Evolutionary conservation across 2,329 filamentous ascomycete genomes (phyloP), one percentile per base, ranked within the genome.

Genomic region (Aureobasidium sp.): DNA sequence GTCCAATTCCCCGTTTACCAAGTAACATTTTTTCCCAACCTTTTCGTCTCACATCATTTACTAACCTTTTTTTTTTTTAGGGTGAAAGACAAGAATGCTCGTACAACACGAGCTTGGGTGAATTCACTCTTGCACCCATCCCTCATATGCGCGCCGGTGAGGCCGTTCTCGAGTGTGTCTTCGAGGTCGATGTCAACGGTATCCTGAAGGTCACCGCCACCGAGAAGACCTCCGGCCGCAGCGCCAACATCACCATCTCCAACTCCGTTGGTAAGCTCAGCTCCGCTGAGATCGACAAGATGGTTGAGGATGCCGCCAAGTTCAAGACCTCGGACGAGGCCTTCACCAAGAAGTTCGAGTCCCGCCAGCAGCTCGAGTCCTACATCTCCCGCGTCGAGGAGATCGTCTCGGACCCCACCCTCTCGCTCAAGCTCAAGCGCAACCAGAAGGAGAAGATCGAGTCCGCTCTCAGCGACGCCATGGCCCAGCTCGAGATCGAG

Each of bases 371-470:
- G 81, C 89, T 99, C 68, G 94, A 99, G 84, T 93, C 90, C 55
- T 99, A 99, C 85, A 96, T 99, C 77, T 87, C 89, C 75, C 90
- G 93, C 75, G 93, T 97, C 66, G 94, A 99, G 85, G 94, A 99
- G 83, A 96, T 99, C 72, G 86, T 97, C 76, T 95, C 90, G 47
- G 94, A 99, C 82, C 94, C 94, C 63, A 90, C 88, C 47, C 88
- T 96, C 80, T 94, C 90, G 66, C 84, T 97, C 74, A 96, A 95
- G 86, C 84, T 99, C 75, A 97, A 97, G 90, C 91, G 93, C 72
- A 91, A 90, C 77, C 92, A 95, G 84, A 96, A 96, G 88, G 92
- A 96, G 80, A 97, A 96, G 88, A 96, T 99, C 68, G 94, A 99
- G 86, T 87, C 88, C 74, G 89, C 91, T 69, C 89, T 99, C 70